Conservation (phyloP, 129 eudicot genomes). For the Lactuca saligna region DNA sequence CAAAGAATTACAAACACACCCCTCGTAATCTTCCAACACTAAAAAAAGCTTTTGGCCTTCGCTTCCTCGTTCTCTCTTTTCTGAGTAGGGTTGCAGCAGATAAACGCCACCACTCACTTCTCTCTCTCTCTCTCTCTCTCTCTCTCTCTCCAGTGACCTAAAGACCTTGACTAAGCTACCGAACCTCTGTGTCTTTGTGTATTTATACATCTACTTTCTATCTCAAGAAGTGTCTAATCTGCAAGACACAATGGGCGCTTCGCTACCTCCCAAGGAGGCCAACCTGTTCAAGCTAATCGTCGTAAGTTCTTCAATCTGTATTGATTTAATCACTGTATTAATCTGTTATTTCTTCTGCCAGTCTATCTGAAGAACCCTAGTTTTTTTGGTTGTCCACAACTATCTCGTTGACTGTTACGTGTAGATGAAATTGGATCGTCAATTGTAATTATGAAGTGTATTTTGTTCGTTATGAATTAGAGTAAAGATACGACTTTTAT, state of each 20-base stretch:
- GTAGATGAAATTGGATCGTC: conserved; percentile 18
- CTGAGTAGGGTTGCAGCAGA: conserved; percentile 93
- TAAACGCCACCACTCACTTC: conserved; percentile 67
- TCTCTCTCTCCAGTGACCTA: conserved; percentile 1
- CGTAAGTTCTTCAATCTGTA: conserved; percentile 44
- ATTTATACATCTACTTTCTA: conserved; percentile 7
- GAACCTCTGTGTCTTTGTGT: conserved; percentile 18
- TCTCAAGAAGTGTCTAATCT: conserved; percentile 11
- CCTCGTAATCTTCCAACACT: conserved; percentile 23
- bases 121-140: conserved; percentile 9
- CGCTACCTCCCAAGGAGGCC: conserved; percentile 98
- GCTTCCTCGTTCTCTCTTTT: not conserved
- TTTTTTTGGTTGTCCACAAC: conserved; percentile 5
- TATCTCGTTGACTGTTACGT: conserved; percentile 16
- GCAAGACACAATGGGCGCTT: conserved; percentile 70
- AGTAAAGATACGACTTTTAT: not conserved
- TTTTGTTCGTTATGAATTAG: not conserved
- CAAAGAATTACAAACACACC: conserved; percentile 19
- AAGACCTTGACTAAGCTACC: conserved; percentile 19
- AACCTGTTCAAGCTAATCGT: conserved; percentile 97
- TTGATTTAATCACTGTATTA: conserved; percentile 27
- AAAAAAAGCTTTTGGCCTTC: not conserved
- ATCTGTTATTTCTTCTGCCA: conserved; percentile 7
- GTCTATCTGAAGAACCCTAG: conserved; percentile 43
- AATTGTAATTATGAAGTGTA: not conserved